Percentiles rank a stretch among this genome's conserved stretches.
Conservation (phyloP, 306 rosid genomes). For the Luffa acutangula region DNA sequence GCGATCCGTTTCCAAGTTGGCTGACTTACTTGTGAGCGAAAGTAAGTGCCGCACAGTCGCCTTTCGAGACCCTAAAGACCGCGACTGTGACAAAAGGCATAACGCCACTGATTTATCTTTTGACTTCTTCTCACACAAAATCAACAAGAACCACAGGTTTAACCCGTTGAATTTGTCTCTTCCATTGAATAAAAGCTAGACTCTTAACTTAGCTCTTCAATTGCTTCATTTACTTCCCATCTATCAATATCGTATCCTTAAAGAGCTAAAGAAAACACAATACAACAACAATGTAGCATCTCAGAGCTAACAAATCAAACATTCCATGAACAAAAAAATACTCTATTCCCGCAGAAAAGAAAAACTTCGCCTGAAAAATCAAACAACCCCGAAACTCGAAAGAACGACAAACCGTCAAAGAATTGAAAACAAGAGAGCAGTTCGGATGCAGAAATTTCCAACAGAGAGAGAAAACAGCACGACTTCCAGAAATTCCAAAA, state of each 20-base stretch:
- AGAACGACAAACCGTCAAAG: not conserved
- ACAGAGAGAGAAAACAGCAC: not conserved
- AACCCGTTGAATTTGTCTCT: not conserved
- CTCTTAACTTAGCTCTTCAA: not conserved
- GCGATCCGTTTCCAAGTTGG: too few relatives aligned
- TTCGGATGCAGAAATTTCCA: not conserved
- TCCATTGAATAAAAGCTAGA: not conserved
- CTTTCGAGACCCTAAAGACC: too few relatives aligned
- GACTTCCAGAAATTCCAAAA: conserved; percentile 17
- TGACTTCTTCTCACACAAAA: not conserved
- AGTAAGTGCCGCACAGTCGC: too few relatives aligned
- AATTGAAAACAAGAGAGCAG: not conserved
- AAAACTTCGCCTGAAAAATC: not conserved
- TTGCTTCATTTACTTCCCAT: not conserved
- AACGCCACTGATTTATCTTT: not conserved
- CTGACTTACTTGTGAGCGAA: too few relatives aligned
- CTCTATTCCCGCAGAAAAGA: not conserved
- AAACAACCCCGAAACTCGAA: not conserved
- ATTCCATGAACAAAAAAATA: not conserved
- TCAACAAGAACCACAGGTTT: not conserved
- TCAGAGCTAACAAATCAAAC: not conserved
- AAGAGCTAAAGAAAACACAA: not conserved
- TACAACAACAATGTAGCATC: conserved; percentile 3
- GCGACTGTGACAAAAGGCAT: too few relatives aligned
- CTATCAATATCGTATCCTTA: not conserved